A percentile compares a stretch with the other conserved stretches of the same genome.
These are phyloP conservation scores for Dactylorhiza incarnata DNA, from an alignment of 106 monocot species.

Conservation along the genomic window DNA sequence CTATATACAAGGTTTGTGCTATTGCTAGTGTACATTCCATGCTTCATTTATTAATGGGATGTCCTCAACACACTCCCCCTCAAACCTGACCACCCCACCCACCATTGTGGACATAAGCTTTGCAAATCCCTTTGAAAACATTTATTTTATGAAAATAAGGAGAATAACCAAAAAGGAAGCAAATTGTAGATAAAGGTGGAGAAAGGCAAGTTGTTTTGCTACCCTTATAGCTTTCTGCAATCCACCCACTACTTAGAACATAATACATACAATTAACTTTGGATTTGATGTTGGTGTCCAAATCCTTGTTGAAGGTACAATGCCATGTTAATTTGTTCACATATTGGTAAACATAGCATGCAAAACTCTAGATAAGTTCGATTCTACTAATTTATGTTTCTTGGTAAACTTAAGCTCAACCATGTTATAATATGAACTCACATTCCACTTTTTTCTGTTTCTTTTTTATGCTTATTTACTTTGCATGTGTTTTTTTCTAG, in stretches of 20 bases:
- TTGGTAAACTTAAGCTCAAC: background rate
- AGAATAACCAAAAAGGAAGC: background rate
- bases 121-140: background rate
- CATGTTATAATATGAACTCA: background rate
- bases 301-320: background rate
- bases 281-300: background rate
- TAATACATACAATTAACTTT: background rate
- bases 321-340: background rate
- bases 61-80: background rate
- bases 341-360: background rate
- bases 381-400: background rate
- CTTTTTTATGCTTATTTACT: no score
- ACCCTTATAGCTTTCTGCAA: background rate
- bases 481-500: no score
- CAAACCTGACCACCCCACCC: background rate
- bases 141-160: background rate
- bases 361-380: background rate
- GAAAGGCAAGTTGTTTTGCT: constrained; percentile 3
- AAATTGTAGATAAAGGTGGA: background rate
- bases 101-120: background rate
- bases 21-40: background rate
- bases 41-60: background rate
- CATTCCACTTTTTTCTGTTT: no score
- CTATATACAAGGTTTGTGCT: constrained; percentile 73
- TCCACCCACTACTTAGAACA: background rate